phyloP scores from a whole-genome alignment of 768 basidiomycete species.

The Arthromyces matolae region DNA sequence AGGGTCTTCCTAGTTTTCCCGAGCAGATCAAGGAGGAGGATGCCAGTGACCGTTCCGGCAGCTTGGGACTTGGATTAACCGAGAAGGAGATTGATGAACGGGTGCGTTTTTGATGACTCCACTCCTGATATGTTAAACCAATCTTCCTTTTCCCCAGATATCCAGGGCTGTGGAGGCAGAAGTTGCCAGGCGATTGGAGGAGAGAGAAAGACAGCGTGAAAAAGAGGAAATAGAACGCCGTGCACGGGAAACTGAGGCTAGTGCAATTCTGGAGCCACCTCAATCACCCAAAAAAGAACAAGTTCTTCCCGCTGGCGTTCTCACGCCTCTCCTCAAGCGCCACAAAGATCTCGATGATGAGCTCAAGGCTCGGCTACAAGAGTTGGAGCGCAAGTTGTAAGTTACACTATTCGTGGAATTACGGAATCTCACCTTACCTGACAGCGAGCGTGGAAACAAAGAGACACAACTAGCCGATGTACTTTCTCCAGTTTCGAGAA shows the following conservation, averaged over 20 bases:
- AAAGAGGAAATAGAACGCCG: slow-evolving; percentile 35
- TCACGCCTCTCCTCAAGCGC: slow-evolving; percentile 59
- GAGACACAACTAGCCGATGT: slow-evolving; percentile 59
- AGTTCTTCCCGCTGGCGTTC: slow-evolving; percentile 43
- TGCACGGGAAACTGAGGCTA: slow-evolving; percentile 27
- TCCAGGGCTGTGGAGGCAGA: slow-evolving; percentile 72
- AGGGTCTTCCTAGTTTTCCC: slow-evolving; percentile 7
- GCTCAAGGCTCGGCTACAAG: slow-evolving; percentile 57
- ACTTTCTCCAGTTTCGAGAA: slow-evolving; percentile 69
- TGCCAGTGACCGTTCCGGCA: slow-evolving; percentile 29
- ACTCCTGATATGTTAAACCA: neutral
- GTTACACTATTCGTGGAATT: slow-evolving; percentile 26
- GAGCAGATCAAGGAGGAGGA: slow-evolving; percentile 27
- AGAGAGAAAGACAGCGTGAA: slow-evolving; percentile 38
- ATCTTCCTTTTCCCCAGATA: slow-evolving; percentile 41
- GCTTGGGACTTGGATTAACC: slow-evolving; percentile 41
- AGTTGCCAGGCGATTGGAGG: slow-evolving; percentile 62
- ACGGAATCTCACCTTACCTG: neutral
- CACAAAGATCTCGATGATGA: slow-evolving; percentile 70
- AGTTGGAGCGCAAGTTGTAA: slow-evolving; percentile 72
- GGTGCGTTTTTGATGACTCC: slow-evolving; percentile 34
- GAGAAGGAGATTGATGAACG: slow-evolving; percentile 75
- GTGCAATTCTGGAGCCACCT: slow-evolving; percentile 25
- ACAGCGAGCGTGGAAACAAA: slow-evolving; percentile 58
- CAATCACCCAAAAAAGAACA: slow-evolving; percentile 36